Percentiles rank a stretch among this genome's conserved stretches.
These are phyloP conservation scores for Neurospora intermedia DNA, from an alignment of 495 filamentous ascomycete species.

Conservation along the genomic window DNA sequence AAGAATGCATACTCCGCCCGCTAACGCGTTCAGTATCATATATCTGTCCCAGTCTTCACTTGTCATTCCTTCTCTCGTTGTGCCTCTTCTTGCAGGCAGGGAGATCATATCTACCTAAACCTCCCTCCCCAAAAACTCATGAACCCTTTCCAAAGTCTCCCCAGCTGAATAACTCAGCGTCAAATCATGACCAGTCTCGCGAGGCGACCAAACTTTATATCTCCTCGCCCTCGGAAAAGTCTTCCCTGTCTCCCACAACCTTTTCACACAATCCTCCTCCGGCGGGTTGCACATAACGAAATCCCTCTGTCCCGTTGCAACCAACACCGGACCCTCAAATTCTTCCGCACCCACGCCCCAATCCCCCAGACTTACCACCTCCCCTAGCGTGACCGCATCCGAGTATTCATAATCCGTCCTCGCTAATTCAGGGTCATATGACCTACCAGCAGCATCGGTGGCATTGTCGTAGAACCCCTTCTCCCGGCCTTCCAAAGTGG, in stretches of 20 bases:
- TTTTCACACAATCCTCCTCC: not conserved
- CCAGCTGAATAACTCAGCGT: constrained; percentile 6
- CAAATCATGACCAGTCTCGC: constrained; percentile 2
- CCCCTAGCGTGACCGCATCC: not conserved
- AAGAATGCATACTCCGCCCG: constrained; percentile 3
- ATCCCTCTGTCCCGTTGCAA: constrained; percentile 3
- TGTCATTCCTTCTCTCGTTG: not conserved
- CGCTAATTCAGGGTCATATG: not conserved
- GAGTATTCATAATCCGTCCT: not conserved
- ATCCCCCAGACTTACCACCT: not conserved
- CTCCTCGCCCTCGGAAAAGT: not conserved
- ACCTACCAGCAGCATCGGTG: not conserved
- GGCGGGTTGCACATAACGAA: constrained; percentile 1
- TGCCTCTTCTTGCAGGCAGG: not conserved
- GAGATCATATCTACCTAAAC: not conserved
- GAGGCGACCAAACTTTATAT: not conserved
- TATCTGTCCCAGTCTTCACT: not conserved
- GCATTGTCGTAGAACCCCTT: not conserved
- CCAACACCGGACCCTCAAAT: not conserved
- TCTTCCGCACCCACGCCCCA: not conserved
- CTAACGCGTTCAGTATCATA: constrained; percentile 20
- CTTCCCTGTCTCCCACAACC: not conserved
- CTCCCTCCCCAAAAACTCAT: not conserved
- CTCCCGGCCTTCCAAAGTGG: not conserved
- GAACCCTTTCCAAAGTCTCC: not conserved